phyloP scores from a whole-genome alignment of 2,329 filamentous ascomycete genomes.

The Pyrenochaeta sp. region DNA sequence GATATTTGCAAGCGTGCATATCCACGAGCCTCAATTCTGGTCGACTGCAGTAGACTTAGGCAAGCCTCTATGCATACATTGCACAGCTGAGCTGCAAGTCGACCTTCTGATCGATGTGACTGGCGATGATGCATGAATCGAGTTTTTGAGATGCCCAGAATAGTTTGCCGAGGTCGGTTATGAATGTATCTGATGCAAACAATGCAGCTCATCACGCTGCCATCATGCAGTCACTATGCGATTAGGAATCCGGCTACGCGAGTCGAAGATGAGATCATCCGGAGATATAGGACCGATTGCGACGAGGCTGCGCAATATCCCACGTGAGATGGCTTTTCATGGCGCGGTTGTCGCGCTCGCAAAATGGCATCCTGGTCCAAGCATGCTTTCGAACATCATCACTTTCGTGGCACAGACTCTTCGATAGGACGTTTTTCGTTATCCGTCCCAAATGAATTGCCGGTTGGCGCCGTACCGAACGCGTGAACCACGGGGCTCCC shows the following conservation, averaged over 20 bases:
- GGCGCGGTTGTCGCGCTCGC: background rate
- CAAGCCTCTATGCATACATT: constrained; percentile 2
- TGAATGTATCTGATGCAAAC: background rate
- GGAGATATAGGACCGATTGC: background rate
- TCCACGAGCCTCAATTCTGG: background rate
- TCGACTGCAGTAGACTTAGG: background rate
- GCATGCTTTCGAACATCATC: background rate
- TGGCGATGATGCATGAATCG: background rate
- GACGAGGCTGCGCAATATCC: background rate
- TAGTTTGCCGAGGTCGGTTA: constrained; percentile 5
- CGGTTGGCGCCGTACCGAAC: constrained; percentile 5
- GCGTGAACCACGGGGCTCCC: constrained; percentile 4
- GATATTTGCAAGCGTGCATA: background rate
- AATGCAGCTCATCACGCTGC: constrained; percentile 4
- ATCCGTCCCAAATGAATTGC: background rate
- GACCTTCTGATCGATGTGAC: background rate
- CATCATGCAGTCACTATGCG: constrained; percentile 3
- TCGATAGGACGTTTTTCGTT: constrained; percentile 6
- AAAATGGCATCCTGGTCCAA: background rate
- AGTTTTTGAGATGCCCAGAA: background rate
- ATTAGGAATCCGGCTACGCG: background rate
- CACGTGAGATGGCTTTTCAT: background rate
- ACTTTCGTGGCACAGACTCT: background rate
- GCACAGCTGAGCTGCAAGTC: constrained; percentile 7
- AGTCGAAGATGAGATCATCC: background rate